phyloP scores from a whole-genome alignment of 768 basidiomycete genomes.

The Leccinum rimulosum region DNA sequence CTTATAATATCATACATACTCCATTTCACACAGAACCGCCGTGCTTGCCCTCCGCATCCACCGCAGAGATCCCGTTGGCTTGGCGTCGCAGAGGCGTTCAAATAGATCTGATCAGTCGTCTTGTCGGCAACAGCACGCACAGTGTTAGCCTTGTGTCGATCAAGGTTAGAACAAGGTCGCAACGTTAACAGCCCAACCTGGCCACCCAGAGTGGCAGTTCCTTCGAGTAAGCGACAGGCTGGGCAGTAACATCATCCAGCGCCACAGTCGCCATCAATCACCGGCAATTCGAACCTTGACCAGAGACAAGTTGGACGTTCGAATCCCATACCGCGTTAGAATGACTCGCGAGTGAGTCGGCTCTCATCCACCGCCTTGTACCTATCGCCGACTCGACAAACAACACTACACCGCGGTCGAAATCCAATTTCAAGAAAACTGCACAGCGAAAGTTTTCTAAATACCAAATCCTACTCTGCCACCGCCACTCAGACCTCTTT shows the following conservation, averaged over 20 bases:
- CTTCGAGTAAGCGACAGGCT: conserved; percentile 13
- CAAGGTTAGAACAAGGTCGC: conserved; percentile 26
- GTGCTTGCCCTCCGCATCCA: neutral
- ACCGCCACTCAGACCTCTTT: conserved; percentile 17
- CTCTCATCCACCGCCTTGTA: neutral
- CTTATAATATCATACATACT: neutral
- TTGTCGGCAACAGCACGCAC: conserved; percentile 8
- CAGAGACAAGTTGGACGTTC: neutral
- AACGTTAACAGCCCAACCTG: conserved; percentile 22
- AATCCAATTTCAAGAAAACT: conserved; percentile 1
- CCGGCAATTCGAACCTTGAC: neutral
- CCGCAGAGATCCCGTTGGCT: neutral
- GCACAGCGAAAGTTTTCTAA: neutral
- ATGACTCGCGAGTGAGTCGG: conserved; percentile 2
- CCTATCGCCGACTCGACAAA: conserved; percentile 2
- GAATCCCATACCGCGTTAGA: neutral
- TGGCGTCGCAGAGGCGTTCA: neutral
- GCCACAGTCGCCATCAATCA: conserved; percentile 29
- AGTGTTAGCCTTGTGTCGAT: conserved; percentile 5
- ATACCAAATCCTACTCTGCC: conserved; percentile 14
- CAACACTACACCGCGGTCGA: neutral
- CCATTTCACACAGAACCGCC: neutral
- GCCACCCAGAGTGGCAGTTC: conserved; percentile 21
- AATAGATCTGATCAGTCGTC: neutral
- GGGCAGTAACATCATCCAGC: conserved; percentile 11